Evolutionary conservation across 495 filamentous ascomycete genomes (phyloP), one percentile per base, ranked within the genome.

Genomic region (Lindgomyces ingoldianus): DNA sequence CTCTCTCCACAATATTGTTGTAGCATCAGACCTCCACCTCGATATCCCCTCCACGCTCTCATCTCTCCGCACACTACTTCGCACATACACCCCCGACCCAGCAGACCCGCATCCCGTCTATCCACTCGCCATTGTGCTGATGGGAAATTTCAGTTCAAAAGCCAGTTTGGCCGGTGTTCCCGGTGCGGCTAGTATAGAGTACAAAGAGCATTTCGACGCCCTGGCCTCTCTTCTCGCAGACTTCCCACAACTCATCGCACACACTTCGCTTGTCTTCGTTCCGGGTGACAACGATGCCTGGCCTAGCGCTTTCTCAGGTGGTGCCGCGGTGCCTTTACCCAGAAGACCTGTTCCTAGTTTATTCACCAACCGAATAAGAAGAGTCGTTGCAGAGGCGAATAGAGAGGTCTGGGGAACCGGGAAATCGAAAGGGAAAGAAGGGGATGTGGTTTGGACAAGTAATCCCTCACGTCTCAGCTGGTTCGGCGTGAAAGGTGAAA

Each of bases 271-370:
- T 67, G 76, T 96, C 12, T 96, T 98, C 68, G 89, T 98, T 0
- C 94, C 94, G 1, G 93, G 93, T 42, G 93, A 97, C 72, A 95
- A 96, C 73, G 94, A 98, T 72, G 91, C 92, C 11, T 98, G 94
- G 94, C 78, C 85, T 24, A 93, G 91, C 0, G 83, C 91, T 2
- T 96, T 96, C 74, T 88, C 87, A 1, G 87, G 85, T 12, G 94
- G 94, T n/a, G 87, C 91, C 44, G 83, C 90, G 0, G 83, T 87
- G 0, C 80, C 86, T 8, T 70, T 97, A 12, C 94, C 94, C 0
- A 80, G 89, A 12, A 85, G 87, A 48, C 71, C 78, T 0, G 82
- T 98, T 3, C 95, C 94, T 8, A 90, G 93, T 1, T 70, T 96
- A 46, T 98, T 97, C 73, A 96, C 93, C 0, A 89, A 86, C 8